These are phyloP conservation scores for Solanum chilense DNA, from an alignment of 257 asterid species.

Conservation along the genomic window DNA sequence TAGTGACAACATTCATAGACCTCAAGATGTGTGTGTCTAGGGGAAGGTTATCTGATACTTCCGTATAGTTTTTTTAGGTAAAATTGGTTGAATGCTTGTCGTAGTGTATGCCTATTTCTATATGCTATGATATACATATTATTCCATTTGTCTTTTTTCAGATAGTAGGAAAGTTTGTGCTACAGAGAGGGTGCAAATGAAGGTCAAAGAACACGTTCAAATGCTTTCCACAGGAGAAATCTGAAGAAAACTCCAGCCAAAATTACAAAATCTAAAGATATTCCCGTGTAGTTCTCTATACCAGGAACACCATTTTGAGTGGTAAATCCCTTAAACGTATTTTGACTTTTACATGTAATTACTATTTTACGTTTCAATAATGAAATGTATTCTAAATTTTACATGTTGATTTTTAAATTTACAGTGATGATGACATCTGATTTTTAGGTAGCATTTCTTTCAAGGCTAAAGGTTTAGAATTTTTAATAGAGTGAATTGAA, in stretches of 20 bases:
- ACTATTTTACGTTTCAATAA: not conserved
- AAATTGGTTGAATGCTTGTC: not conserved
- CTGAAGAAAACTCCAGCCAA: slow-evolving; percentile 27
- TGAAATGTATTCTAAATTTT: not conserved
- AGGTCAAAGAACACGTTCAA: slow-evolving; percentile 14
- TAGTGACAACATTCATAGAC: not conserved
- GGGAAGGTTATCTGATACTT: not conserved
- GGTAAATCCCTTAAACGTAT: slow-evolving; percentile 21
- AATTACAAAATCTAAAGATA: slow-evolving; percentile 48
- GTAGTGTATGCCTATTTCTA: not conserved
- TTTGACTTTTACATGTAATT: not conserved
- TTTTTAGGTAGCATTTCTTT: not conserved
- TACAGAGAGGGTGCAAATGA: slow-evolving; percentile 17
- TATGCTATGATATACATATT: slow-evolving; percentile 28
- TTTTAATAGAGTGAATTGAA: not conserved
- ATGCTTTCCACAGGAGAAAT: slow-evolving; percentile 12
- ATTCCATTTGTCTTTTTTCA: slow-evolving; percentile 36
- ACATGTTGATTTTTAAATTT: not conserved
- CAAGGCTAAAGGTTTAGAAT: not conserved
- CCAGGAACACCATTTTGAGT: slow-evolving; percentile 89
- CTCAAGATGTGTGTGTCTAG: too few species aligned
- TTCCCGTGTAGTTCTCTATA: slow-evolving; percentile 68
- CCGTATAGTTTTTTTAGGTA: not conserved
- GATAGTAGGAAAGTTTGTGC: slow-evolving; percentile 16
- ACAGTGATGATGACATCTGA: not conserved